phyloP scores from a whole-genome alignment of 805 yeast species.

The Dipodascus albidus region DNA sequence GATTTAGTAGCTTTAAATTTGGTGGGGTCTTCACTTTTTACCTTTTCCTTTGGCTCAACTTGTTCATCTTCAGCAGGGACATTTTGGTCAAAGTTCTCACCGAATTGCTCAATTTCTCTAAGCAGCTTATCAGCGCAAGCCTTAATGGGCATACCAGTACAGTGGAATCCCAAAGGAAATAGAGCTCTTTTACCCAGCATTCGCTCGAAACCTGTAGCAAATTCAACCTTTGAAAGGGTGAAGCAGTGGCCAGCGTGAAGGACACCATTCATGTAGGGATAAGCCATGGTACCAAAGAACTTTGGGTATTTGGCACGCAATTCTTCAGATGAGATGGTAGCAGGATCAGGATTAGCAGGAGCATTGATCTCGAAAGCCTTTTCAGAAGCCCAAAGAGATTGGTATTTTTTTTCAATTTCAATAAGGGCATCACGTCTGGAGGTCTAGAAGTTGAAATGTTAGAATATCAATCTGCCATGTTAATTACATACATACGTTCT shows the following conservation, averaged over 20 bases:
- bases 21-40: constrained; percentile 62
- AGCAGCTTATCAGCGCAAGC: constrained; percentile 92
- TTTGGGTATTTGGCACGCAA: constrained; percentile 75
- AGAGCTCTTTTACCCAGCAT: constrained; percentile 87
- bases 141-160: constrained; percentile 97
- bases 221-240: constrained; percentile 89
- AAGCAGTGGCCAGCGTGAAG: constrained; percentile 96
- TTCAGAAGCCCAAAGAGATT: constrained; percentile 76
- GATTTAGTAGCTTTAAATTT: constrained; percentile 89
- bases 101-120: constrained; percentile 88
- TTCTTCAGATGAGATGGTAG: constrained; percentile 51
- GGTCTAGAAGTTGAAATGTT: constrained; percentile 31
- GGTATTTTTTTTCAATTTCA: constrained; percentile 81
- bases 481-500: neutral
- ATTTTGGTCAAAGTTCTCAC: constrained; percentile 48
- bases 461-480: neutral
- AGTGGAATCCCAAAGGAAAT: constrained; percentile 96
- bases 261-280: constrained; percentile 98
- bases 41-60: constrained; percentile 16
- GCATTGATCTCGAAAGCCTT: constrained; percentile 82
- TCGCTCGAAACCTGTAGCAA: constrained; percentile 85
- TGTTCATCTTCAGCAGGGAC: constrained; percentile 37
- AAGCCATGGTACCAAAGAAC: constrained; percentile 88
- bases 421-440: constrained; percentile 90
- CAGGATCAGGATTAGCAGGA: constrained; percentile 58